These are phyloP conservation scores for Rhododendron williamsianum DNA, from an alignment of 148 eudicot species.

Conservation along the genomic window DNA sequence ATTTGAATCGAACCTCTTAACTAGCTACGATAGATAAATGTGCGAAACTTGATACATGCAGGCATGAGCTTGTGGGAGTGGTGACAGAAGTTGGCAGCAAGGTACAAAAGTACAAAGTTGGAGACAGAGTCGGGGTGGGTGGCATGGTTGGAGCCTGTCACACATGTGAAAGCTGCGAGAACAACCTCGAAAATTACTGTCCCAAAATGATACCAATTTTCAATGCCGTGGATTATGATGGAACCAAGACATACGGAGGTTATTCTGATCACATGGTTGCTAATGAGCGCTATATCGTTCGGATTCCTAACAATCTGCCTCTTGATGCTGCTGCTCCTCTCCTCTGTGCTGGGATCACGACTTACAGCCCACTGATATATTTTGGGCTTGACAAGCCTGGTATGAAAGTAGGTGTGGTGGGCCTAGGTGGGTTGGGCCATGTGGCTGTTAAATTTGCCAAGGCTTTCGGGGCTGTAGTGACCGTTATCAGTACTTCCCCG, in stretches of 20 bases:
- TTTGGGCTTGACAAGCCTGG: constrained; percentile 30
- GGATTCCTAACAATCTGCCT: constrained; percentile 22
- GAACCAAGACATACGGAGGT: constrained; percentile 31
- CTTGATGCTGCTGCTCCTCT: constrained; percentile 25
- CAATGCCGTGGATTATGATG: constrained; percentile 3
- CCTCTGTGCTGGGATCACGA: constrained; percentile 31
- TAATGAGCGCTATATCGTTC: constrained; percentile 24
- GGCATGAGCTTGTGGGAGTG: constrained; percentile 11
- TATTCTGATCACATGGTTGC: constrained; percentile 30
- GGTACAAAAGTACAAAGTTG: constrained; percentile 12
- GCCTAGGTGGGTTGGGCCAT: constrained; percentile 21
- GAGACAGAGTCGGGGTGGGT: constrained; percentile 17
- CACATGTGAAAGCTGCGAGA: constrained; percentile 3
- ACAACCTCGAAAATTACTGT: constrained; percentile 15
- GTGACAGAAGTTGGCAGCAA: constrained; percentile 16
- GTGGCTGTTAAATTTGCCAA: constrained; percentile 33
- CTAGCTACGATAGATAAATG: not conserved
- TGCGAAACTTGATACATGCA: not conserved
- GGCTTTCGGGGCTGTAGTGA: constrained; percentile 24
- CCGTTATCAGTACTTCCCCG: constrained; percentile 26
- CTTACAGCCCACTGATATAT: constrained; percentile 28
- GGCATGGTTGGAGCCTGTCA: constrained; percentile 16
- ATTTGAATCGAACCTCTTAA: not conserved
- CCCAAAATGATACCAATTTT: not conserved
- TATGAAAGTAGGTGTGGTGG: constrained; percentile 25